Percentiles rank a stretch among this genome's conserved stretches.
phyloP scores from a whole-genome alignment of 2,329 filamentous ascomycete genomes.

The Diaporthe longicolla region DNA sequence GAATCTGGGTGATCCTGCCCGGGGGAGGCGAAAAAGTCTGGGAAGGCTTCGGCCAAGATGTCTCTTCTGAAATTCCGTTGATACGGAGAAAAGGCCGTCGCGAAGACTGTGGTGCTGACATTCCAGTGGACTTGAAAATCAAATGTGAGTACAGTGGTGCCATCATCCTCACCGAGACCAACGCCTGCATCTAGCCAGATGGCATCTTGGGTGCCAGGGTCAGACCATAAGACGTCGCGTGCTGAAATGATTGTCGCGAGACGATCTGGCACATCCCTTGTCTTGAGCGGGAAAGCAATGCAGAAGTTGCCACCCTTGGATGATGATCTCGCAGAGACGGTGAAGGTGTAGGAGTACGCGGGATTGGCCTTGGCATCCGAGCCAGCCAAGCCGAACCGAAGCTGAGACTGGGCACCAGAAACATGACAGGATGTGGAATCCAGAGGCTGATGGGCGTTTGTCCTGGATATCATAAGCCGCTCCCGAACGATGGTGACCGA shows the following conservation, averaged over 20 bases:
- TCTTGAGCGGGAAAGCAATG: slow-evolving; percentile 33
- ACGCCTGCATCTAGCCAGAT: slow-evolving; percentile 42
- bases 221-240: slow-evolving; percentile 32
- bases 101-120: slow-evolving; percentile 39
- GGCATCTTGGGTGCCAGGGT: slow-evolving; percentile 37
- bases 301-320: slow-evolving; percentile 15
- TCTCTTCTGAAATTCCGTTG: slow-evolving; percentile 40
- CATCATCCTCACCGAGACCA: background rate
- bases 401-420: slow-evolving; percentile 13
- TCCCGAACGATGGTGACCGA: slow-evolving; percentile 43
- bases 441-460: background rate
- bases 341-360: slow-evolving; percentile 23
- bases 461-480: slow-evolving; percentile 32
- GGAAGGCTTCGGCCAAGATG: slow-evolving; percentile 44
- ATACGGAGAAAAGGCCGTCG: slow-evolving; percentile 6
- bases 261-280: slow-evolving; percentile 28
- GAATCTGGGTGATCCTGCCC: slow-evolving; percentile 26
- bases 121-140: slow-evolving; percentile 51
- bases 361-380: slow-evolving; percentile 23
- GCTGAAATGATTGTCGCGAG: slow-evolving; percentile 3
- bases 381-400: slow-evolving; percentile 35
- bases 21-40: slow-evolving; percentile 31
- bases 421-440: background rate
- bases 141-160: slow-evolving; percentile 34
- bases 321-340: slow-evolving; percentile 34